A percentile compares a stretch with the other conserved stretches of the same genome.
These are phyloP conservation scores for Penicillium antarcticum DNA, from an alignment of 495 filamentous ascomycete species.

Conservation along the genomic window DNA sequence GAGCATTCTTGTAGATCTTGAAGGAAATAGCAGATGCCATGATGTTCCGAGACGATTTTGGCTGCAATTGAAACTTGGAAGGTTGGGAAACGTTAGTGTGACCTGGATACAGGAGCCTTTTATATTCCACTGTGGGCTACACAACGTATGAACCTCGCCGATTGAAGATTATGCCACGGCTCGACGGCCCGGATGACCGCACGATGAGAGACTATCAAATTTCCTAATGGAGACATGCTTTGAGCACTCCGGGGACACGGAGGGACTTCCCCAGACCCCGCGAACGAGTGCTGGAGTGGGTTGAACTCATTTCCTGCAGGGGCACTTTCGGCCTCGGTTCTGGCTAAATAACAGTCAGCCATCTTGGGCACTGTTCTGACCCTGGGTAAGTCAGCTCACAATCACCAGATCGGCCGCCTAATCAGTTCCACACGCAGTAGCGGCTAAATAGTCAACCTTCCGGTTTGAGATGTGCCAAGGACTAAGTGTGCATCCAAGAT, in stretches of 20 bases:
- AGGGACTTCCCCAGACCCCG: conserved; percentile 10
- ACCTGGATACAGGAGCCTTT: neutral
- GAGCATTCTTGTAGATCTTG: conserved; percentile 15
- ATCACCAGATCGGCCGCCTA: neutral
- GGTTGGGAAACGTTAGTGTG: neutral
- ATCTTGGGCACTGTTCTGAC: neutral
- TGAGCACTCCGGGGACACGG: conserved; percentile 25
- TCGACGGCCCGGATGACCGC: conserved; percentile 17
- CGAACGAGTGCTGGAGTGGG: neutral
- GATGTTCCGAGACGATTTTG: neutral
- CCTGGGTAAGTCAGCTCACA: neutral
- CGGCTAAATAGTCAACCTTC: conserved; percentile 8
- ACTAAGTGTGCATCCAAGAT: neutral
- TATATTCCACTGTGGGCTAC: neutral
- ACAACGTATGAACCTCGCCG: neutral
- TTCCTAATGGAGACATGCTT: conserved; percentile 16
- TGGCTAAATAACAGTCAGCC: neutral
- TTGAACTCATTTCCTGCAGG: conserved; percentile 2
- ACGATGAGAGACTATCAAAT: neutral
- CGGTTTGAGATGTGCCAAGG: neutral
- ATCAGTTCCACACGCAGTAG: neutral
- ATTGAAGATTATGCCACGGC: conserved; percentile 5
- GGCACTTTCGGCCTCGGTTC: neutral
- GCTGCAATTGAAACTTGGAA: neutral
- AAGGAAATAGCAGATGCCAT: conserved; percentile 23